A percentile compares a stretch with the other conserved stretches of the same genome.
phyloP scores from a whole-genome alignment of 768 basidiomycete species.

The Sporobolomyces roseus region DNA sequence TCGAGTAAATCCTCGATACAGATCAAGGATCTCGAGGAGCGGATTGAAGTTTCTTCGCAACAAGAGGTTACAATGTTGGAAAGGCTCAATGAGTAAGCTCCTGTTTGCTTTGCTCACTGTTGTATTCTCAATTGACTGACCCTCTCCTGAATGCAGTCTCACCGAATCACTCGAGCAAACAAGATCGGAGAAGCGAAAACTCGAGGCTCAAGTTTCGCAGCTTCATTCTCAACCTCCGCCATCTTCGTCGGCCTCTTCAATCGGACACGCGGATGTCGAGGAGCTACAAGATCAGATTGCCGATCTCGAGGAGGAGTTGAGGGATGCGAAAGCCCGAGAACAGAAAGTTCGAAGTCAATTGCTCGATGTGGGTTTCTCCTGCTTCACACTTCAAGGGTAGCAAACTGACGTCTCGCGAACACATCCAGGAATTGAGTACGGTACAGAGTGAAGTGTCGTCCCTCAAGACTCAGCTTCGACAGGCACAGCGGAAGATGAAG shows the following conservation, averaged over 20 bases:
- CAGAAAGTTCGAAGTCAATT: conserved; percentile 76
- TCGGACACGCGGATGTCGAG: conserved; percentile 46
- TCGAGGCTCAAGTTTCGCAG: conserved; percentile 59
- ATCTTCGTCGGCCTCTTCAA: background rate
- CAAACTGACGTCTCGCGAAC: background rate
- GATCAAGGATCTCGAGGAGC: conserved; percentile 71
- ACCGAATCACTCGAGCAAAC: conserved; percentile 62
- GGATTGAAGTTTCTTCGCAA: conserved; percentile 57
- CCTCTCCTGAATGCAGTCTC: conserved; percentile 48
- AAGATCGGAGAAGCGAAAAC: conserved; percentile 61
- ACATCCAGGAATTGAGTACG: conserved; percentile 19
- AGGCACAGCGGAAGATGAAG: conserved; percentile 28
- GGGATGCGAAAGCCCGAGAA: conserved; percentile 68
- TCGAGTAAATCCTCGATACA: conserved; percentile 50
- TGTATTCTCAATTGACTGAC: background rate
- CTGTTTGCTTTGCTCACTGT: conserved; percentile 20
- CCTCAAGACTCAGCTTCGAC: conserved; percentile 34
- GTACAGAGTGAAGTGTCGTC: conserved; percentile 30
- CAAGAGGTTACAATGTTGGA: conserved; percentile 58
- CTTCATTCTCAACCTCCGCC: conserved; percentile 48
- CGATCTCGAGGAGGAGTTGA: conserved; percentile 61
- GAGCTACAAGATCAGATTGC: conserved; percentile 64
- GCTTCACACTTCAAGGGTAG: no score
- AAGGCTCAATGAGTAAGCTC: conserved; percentile 49
- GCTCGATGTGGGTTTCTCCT: conserved; percentile 49